A percentile compares a stretch with the other conserved stretches of the same genome.
Conservation (phyloP, 2,329 filamentous ascomycete species). For the Claviceps digitariae region DNA sequence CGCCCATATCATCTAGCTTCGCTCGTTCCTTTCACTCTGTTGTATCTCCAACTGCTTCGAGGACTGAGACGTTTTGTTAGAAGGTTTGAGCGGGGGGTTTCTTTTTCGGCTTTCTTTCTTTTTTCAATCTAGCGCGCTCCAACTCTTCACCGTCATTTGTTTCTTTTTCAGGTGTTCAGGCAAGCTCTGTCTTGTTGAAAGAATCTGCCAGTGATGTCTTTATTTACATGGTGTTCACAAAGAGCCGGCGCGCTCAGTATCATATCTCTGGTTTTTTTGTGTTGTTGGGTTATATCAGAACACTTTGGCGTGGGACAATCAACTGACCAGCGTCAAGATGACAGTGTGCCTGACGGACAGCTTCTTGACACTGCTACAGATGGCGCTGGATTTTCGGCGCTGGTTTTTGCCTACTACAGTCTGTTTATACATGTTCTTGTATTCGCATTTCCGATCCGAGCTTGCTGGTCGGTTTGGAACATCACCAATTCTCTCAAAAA, state of each 20-base stretch:
- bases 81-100: not conserved
- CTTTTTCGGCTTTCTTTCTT: too few relatives aligned
- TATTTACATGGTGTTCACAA: slow-evolving; percentile 40
- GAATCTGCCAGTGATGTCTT: slow-evolving; percentile 28
- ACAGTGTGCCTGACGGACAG: slow-evolving; percentile 19
- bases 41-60: not conserved
- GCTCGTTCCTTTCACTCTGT: not conserved
- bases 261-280: slow-evolving; percentile 32
- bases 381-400: slow-evolving; percentile 36
- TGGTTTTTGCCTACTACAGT: slow-evolving; percentile 50
- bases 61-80: not conserved
- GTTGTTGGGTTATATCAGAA: slow-evolving; percentile 40
- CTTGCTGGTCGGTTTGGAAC: slow-evolving; percentile 47
- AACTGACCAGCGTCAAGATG: slow-evolving; percentile 29
- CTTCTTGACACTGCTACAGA: slow-evolving; percentile 18
- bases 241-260: slow-evolving; percentile 42
- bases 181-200: not conserved
- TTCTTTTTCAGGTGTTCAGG: too few relatives aligned
- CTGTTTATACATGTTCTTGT: slow-evolving; percentile 52
- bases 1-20: not conserved
- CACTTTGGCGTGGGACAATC: slow-evolving; percentile 31
- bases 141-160: not conserved
- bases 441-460: slow-evolving; percentile 47
- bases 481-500: slow-evolving; percentile 38
- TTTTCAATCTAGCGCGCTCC: not conserved